Percentiles rank a stretch among this genome's conserved stretches.
Conservation (phyloP, 148 eudicot genomes). For the Rhododendron vialii region DNA sequence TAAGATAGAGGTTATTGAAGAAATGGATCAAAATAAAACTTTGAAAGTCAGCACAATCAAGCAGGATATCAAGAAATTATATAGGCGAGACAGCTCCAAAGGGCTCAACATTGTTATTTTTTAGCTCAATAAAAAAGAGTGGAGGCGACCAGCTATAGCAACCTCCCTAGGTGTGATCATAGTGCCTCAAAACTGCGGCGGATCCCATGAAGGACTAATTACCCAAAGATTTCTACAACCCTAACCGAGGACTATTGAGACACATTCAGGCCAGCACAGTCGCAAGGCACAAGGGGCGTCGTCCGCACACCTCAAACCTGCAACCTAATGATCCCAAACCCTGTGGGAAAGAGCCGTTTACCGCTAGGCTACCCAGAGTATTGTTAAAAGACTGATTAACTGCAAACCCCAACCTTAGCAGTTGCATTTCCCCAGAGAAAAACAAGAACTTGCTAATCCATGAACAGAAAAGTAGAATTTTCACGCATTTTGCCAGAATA, state of each 20-base stretch:
- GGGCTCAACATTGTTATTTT: not conserved
- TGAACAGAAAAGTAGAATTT: not conserved
- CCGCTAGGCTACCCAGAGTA: not conserved
- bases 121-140: not conserved
- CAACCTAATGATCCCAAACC: not conserved
- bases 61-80: not conserved
- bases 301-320: not conserved
- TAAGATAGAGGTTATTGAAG: not conserved
- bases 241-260: not conserved
- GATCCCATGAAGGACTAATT: not conserved
- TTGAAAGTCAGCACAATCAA: not conserved
- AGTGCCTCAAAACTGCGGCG: not conserved
- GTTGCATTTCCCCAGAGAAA: slow-evolving; percentile 2
- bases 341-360: not conserved
- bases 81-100: not conserved
- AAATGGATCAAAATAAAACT: not conserved
- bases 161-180: not conserved
- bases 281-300: not conserved
- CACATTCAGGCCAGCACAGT: not conserved
- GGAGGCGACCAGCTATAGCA: not conserved
- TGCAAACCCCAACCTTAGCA: slow-evolving; percentile 6
- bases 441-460: not conserved
- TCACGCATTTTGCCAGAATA: not conserved
- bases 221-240: not conserved
- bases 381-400: not conserved